Conservation (phyloP, 495 filamentous ascomycete species). For the Margaritispora aquatica region DNA sequence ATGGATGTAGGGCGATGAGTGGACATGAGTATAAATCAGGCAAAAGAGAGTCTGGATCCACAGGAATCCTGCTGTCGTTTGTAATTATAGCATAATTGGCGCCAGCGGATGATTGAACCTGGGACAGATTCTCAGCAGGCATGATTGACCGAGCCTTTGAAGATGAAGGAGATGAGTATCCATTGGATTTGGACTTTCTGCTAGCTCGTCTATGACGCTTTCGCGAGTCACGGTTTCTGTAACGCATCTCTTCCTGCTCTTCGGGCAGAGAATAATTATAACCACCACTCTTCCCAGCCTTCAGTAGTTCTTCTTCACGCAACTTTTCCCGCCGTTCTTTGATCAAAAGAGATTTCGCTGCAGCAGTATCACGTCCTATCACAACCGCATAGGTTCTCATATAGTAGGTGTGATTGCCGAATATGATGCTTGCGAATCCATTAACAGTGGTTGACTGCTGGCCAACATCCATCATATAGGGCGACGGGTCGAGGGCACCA, state of each 20-base stretch:
- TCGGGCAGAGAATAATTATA: too few species aligned
- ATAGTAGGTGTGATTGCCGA: slow-evolving; percentile 67
- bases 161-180: slow-evolving; percentile 30
- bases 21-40: slow-evolving; percentile 60
- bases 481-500: slow-evolving; percentile 13
- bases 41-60: slow-evolving; percentile 43
- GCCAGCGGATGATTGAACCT: slow-evolving; percentile 19
- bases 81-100: slow-evolving; percentile 42
- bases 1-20: slow-evolving; percentile 78
- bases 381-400: slow-evolving; percentile 62
- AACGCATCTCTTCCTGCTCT: slow-evolving; percentile 33
- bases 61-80: slow-evolving; percentile 39
- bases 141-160: slow-evolving; percentile 42
- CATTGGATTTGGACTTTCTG: slow-evolving; percentile 33
- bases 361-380: slow-evolving; percentile 62
- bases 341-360: too few species aligned
- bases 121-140: slow-evolving; percentile 15
- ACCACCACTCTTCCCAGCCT: too few species aligned
- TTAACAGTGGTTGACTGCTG: slow-evolving; percentile 16
- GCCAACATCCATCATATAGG: slow-evolving; percentile 7
- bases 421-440: slow-evolving; percentile 65
- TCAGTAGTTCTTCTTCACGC: too few species aligned
- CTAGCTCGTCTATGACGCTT: slow-evolving; percentile 12
- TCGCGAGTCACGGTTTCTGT: slow-evolving; percentile 13
- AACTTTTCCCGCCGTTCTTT: too few species aligned